Percentiles rank a stretch among this genome's conserved stretches.
phyloP scores from a whole-genome alignment of 176 grass and related monocot genomes.

The Oryza glumipatula region DNA sequence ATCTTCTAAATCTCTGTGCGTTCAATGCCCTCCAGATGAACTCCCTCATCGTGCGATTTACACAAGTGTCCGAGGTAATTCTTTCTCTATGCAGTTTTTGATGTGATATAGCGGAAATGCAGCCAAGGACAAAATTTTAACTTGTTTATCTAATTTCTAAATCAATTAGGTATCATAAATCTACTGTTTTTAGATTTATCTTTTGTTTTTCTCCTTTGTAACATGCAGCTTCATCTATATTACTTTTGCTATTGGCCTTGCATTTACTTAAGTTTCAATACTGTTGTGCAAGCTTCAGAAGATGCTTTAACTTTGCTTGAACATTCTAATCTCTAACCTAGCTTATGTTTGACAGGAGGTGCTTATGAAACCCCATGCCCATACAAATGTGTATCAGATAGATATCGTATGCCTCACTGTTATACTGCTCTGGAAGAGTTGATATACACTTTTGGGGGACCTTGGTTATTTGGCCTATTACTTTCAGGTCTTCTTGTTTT shows the following conservation, averaged over 20 bases:
- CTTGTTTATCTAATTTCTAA: conserved; percentile 26
- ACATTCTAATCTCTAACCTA: conserved; percentile 26
- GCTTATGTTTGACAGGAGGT: conserved; percentile 65
- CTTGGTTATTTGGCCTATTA: conserved; percentile 98
- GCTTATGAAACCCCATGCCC: conserved; percentile 88
- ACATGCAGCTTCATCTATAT: not conserved
- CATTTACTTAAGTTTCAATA: not conserved
- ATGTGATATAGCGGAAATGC: not conserved
- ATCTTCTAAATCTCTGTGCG: conserved; percentile 90
- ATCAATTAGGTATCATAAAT: not conserved
- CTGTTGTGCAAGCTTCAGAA: not conserved
- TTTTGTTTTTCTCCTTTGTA: conserved; percentile 15
- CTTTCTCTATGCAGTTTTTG: not conserved
- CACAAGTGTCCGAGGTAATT: conserved; percentile 74
- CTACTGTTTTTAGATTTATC: not conserved
- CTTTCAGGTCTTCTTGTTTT: conserved; percentile 95
- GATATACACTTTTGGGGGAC: conserved; percentile 98
- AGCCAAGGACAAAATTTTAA: not conserved
- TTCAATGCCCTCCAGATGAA: conserved; percentile 63
- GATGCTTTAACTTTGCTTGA: conserved; percentile 15
- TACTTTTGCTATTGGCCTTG: not conserved
- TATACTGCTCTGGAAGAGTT: conserved; percentile 97
- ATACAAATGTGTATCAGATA: conserved; percentile 90
- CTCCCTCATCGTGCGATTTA: conserved; percentile 86
- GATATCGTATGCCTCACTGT: conserved; percentile 99